phyloP scores from a whole-genome alignment of 108 stramenopile species.

The Nitzschia palea region DNA sequence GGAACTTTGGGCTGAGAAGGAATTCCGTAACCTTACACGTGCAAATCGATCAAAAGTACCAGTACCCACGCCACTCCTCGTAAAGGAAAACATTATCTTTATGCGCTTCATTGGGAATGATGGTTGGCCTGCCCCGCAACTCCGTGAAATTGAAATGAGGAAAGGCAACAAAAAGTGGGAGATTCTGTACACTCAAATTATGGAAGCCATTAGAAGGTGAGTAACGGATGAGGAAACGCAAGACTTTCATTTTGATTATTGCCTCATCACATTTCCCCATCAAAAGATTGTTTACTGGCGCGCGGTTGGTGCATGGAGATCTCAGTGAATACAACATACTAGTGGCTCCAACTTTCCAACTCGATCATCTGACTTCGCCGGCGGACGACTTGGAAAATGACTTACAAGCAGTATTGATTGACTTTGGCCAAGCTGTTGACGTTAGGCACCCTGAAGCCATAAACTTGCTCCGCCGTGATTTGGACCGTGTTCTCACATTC shows the following conservation, averaged over 20 bases:
- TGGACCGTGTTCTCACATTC: slow-evolving; percentile 55
- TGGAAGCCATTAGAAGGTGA: slow-evolving; percentile 58
- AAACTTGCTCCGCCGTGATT: slow-evolving; percentile 54
- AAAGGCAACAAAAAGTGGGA: slow-evolving; percentile 68
- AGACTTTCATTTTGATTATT: not conserved
- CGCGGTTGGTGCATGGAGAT: slow-evolving; percentile 75
- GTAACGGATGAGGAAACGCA: no score
- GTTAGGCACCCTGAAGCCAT: slow-evolving; percentile 52
- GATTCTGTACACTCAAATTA: slow-evolving; percentile 57
- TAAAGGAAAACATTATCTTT: slow-evolving; percentile 76
- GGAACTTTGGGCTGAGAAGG: slow-evolving; percentile 81
- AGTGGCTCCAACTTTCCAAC: slow-evolving; percentile 52
- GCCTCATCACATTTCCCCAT: not conserved
- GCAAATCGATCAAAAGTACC: slow-evolving; percentile 62
- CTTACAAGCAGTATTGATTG: slow-evolving; percentile 73
- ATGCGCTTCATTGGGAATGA: slow-evolving; percentile 82
- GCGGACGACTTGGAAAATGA: slow-evolving; percentile 32
- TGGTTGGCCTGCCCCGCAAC: slow-evolving; percentile 82
- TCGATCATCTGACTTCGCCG: slow-evolving; percentile 1
- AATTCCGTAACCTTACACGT: slow-evolving; percentile 77
- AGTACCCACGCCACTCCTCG: slow-evolving; percentile 63
- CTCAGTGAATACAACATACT: slow-evolving; percentile 84
- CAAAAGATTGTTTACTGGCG: slow-evolving; percentile 57
- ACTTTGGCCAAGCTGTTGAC: slow-evolving; percentile 85
- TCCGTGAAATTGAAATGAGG: slow-evolving; percentile 66